Evolutionary conservation across 345 rosid species (phyloP).

Genomic region (Acer negundo): DNA sequence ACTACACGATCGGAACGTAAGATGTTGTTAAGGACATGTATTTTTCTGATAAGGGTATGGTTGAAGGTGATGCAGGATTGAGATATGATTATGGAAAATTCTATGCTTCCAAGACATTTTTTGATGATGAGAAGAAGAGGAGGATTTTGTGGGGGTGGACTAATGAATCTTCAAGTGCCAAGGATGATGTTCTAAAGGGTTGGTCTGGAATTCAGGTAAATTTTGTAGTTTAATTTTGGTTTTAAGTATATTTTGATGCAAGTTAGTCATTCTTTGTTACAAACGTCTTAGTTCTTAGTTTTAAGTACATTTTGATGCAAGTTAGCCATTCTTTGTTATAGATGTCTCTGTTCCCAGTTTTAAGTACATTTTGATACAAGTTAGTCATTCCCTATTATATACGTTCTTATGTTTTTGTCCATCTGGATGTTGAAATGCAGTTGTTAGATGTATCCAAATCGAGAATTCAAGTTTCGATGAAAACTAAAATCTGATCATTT

Average conservation of each 20-base stretch:
- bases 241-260: background rate
- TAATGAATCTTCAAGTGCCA: constrained; percentile 49
- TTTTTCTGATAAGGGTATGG: constrained; percentile 47
- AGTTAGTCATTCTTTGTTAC: background rate
- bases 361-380: too few relatives aligned
- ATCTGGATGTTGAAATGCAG: background rate
- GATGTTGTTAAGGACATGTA: constrained; percentile 34
- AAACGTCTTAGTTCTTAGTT: too few relatives aligned
- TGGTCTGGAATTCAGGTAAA: constrained; percentile 79
- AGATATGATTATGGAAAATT: constrained; percentile 74
- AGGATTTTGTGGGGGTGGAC: constrained; percentile 74
- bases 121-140: constrained; percentile 48
- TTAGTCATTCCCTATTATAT: background rate
- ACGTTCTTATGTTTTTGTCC: too few relatives aligned
- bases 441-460: background rate
- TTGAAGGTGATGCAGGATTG: constrained; percentile 41
- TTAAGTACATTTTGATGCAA: too few relatives aligned
- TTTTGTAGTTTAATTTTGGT: background rate
- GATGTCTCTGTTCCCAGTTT: too few relatives aligned
- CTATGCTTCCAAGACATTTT: constrained; percentile 79
- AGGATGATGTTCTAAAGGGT: constrained; percentile 51
- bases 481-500: too few relatives aligned
- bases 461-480: background rate
- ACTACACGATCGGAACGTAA: constrained; percentile 53
- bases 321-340: too few relatives aligned